Conservation (phyloP, 805 yeast species). For the Candida easanensis region DNA sequence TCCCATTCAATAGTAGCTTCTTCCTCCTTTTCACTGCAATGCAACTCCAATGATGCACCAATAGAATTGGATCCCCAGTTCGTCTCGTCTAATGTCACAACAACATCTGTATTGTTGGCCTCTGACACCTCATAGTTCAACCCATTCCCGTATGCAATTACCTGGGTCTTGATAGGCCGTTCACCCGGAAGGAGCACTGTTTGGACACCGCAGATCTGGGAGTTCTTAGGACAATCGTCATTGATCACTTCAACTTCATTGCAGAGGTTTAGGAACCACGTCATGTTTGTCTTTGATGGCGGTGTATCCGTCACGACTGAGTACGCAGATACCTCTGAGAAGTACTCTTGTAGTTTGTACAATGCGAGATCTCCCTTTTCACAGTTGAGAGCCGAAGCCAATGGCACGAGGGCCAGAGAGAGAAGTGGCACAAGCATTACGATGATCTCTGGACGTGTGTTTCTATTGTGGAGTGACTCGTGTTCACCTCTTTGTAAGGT, state of each 20-base stretch:
- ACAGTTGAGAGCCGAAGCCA: conserved; percentile 19
- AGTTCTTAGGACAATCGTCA: conserved; percentile 59
- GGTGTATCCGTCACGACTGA: conserved; percentile 58
- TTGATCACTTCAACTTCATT: conserved; percentile 37
- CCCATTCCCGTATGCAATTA: conserved; percentile 53
- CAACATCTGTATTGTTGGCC: conserved; percentile 32
- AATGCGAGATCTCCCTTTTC: conserved; percentile 18
- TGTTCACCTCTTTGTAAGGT: neutral
- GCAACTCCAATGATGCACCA: conserved; percentile 44
- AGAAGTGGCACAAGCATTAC: neutral
- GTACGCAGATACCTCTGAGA: conserved; percentile 49
- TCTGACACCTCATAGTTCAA: conserved; percentile 32
- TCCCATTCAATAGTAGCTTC: conserved; percentile 27
- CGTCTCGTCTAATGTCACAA: conserved; percentile 46
- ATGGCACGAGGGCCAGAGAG: neutral
- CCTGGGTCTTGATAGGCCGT: conserved; percentile 51
- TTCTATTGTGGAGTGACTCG: neutral
- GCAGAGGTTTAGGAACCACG: conserved; percentile 76
- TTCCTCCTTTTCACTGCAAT: conserved; percentile 42
- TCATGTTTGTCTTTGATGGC: conserved; percentile 61
- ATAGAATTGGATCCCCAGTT: conserved; percentile 68
- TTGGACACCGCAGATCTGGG: conserved; percentile 78
- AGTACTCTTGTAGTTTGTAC: conserved; percentile 22
- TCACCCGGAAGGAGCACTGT: conserved; percentile 48
- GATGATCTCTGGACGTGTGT: neutral